Evolutionary conservation across 192 early-diverging fungal species (phyloP), one percentile per base, ranked within the genome.

Genomic region (Coemansia sp.): DNA sequence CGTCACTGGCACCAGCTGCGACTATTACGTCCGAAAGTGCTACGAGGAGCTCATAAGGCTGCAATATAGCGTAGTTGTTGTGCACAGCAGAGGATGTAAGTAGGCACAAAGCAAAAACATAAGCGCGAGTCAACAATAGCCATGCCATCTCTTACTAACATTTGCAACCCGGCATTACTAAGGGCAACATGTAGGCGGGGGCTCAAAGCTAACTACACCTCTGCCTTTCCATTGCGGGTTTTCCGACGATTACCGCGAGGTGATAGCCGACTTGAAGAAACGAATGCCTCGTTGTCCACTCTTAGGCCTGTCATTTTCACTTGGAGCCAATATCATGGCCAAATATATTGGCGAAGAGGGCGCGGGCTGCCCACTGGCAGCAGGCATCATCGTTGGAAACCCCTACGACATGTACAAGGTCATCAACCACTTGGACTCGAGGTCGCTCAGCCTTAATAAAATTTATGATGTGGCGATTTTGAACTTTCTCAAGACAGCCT

Each of bases 291-390:
- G 77, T 16, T 85, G 90, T 34, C 86, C 90, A 3, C 60, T 96
- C 36, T 71, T 95, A 48, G 94, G 88, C 20, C 84, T 94, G 57
- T 94, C 94, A 3, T 99, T 95, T 68, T 93, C 91, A 39, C 83
- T 99, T 31, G 96, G 96, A 3, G 87, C 94, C 21, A 99, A 99
- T 70, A 91, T 99, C 37, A 73, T 99, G 66, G 86, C 91, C 57
- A 99, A 96, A 83, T 93, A 89, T 61, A 86, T 94, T 43, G 94
- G 93, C 31, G 91, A 96, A 65, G 90, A 90, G 59, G 89, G 89
- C 16, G 85, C 85, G 16, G 76, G 85, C 11, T 94, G 90, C 50
- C 89, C 88, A 20, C 85, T 99, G 34, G 63, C 85, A 18, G 93
- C 87, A 6, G 90, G 85, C 16, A 86, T 92, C 28, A 87, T 90